A percentile compares a stretch with the other conserved stretches of the same genome.
Conservation (phyloP, 2,329 filamentous ascomycete species). For the Colletotrichum liriopes region DNA sequence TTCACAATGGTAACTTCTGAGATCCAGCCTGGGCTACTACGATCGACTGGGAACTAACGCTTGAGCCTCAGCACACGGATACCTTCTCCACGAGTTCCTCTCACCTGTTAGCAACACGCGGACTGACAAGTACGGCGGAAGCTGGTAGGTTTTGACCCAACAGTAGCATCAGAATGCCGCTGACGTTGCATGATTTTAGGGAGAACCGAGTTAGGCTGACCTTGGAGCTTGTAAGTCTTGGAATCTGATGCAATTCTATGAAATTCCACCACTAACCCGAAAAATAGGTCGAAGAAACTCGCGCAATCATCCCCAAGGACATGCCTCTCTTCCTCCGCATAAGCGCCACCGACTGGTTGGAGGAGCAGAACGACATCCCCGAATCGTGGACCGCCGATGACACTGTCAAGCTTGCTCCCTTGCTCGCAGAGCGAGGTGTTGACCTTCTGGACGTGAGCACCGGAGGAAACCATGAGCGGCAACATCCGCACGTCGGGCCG, state of each 20-base stretch:
- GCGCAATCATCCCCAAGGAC: constrained; percentile 73
- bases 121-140: constrained; percentile 64
- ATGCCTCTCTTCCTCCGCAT: constrained; percentile 84
- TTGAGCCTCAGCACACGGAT: constrained; percentile 62
- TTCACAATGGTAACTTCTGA: constrained; percentile 56
- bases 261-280: background rate
- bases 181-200: background rate
- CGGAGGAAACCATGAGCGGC: constrained; percentile 71
- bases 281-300: constrained; percentile 67
- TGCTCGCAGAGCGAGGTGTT: constrained; percentile 75
- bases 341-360: constrained; percentile 82
- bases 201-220: constrained; percentile 63
- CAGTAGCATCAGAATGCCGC: background rate
- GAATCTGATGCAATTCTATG: background rate
- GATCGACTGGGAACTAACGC: background rate
- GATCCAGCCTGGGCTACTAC: background rate
- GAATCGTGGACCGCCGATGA: constrained; percentile 79
- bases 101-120: constrained; percentile 63
- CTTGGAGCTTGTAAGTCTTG: constrained; percentile 67
- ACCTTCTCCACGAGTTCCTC: constrained; percentile 68
- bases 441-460: constrained; percentile 80
- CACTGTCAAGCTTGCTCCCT: constrained; percentile 73
- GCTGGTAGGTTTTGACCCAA: constrained; percentile 45
- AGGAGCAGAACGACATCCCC: constrained; percentile 67
- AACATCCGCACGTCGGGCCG: constrained; percentile 68